Base-by-base conservation (phyloP, 345 rosid species). In the Excoecaria cochinchinensis region DNA sequence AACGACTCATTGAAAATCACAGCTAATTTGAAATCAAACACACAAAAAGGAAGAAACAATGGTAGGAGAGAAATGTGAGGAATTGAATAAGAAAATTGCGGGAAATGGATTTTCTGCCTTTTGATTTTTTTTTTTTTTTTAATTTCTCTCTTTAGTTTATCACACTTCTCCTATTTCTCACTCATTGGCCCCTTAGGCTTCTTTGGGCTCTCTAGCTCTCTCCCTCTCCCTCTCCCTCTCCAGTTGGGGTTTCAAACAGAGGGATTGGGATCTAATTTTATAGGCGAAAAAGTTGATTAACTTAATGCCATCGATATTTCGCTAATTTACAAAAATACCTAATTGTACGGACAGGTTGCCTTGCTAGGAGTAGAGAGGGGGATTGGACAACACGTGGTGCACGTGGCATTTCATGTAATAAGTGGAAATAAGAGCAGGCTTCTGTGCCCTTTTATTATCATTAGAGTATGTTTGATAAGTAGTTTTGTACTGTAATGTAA, bases 1-100 rank as follows among this genome's bases (percentile, higher is more conserved):
- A 83, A 67, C 89, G 90, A 77, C 82, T 93, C 99, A 93, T 95
- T 76, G 46, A 57, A 25, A 38, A 68, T 42, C 47, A 75, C 38
- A 46, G 48, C 12, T 8, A 7, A 12, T 3, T 47, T 48, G 6
- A 2, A 68, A 68, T 68, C 16, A 12, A 24, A 24, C 46, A 58
- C 62, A 67, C 6, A 10, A 50, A 51, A 21, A 40, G 17, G 53
- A 48, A 71, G 51, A 68, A 9, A 2, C 16, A 66, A 22, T 7
- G 13, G 14, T 42, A 48, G 22, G 31, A 8, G 48, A 47, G 52
- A 57, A 46, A 71, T 6, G 24, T 17, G 24, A 72, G 52, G 24
- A 55, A 53, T 42, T 46, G 69, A 22, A 40, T 8, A 40, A 1
- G 52, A 79, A 83, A 86, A 79, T 80, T 67, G 64, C 12, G 62